These are phyloP conservation scores for Microdochium nivale DNA, from an alignment of 2,329 filamentous ascomycete genomes.

Conservation along the genomic window DNA sequence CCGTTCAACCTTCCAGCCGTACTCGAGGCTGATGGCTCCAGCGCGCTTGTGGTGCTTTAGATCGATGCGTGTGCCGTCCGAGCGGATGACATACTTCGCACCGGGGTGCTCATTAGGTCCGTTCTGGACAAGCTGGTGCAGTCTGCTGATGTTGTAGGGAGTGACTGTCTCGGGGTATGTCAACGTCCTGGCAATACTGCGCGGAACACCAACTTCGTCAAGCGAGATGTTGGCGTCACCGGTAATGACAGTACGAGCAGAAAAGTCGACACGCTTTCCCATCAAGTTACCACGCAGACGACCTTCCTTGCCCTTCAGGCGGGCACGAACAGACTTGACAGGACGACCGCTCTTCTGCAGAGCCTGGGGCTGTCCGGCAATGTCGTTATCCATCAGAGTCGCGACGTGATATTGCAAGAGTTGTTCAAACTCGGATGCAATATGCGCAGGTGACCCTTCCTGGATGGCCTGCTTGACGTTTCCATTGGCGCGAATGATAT, in stretches of 20 bases:
- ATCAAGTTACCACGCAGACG: constrained; percentile 97
- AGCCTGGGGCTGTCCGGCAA: constrained; percentile 88
- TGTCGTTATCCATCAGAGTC: constrained; percentile 99
- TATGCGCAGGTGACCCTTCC: constrained; percentile 86
- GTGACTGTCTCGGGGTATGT: constrained; percentile 98
- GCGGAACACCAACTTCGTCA: constrained; percentile 93
- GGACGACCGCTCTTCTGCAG: constrained; percentile 95
- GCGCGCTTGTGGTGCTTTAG: constrained; percentile 86
- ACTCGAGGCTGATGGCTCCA: constrained; percentile 78
- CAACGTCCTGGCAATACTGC: constrained; percentile 83
- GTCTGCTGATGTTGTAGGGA: constrained; percentile 90
- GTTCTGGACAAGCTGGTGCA: constrained; percentile 83
- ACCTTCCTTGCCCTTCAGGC: constrained; percentile 98
- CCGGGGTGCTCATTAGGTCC: constrained; percentile 93
- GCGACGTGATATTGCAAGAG: constrained; percentile 96
- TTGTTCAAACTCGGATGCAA: constrained; percentile 82
- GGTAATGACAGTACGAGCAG: constrained; percentile 98
- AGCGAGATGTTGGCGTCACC: constrained; percentile 94
- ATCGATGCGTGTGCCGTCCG: constrained; percentile 90
- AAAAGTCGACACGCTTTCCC: constrained; percentile 99
- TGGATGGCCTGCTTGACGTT: constrained; percentile 87
- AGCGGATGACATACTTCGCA: constrained; percentile 91
- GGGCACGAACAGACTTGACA: constrained; percentile 91
- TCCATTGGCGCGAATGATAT: constrained; percentile 95
- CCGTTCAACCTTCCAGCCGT: constrained; percentile 97